Base-by-base conservation (phyloP, 164 flowering plant genomes). In the Pachysandra terminalis region DNA sequence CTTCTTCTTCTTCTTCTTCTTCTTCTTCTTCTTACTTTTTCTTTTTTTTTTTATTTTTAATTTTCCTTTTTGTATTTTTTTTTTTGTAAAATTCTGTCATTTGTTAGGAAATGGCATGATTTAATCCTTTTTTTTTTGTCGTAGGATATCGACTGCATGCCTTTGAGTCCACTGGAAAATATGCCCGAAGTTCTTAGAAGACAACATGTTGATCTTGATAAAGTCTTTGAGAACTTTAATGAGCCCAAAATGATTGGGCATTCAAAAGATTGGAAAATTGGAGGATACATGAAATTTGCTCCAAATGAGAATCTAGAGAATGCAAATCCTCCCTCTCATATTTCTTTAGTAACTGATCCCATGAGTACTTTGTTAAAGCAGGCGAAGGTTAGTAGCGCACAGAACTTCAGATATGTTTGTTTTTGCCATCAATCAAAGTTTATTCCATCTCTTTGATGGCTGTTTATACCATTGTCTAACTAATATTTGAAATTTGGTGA, bases 61-160 rank as follows among this genome's bases (percentile, higher is more conserved):
- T n/a, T n/a, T n/a, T n/a, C n/a, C n/a, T n/a, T n/a, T n/a, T n/a
- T n/a, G n/a, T n/a, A n/a, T n/a, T n/a, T n/a, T n/a, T n/a, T n/a
- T n/a, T n/a, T n/a, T n/a, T n/a, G n/a, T n/a, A n/a, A n/a, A n/a
- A 55, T 55, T 24, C 21, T 59, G 28, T 59, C 53, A 19, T 32
- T 21, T 49, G 9, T 35, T 63, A 58, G 32, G 27, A 25, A 12
- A 53, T 56, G 27, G 52, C 51, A 56, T 23, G 22, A 52, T 53
- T n/a, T 3, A 21, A 7, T 32, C 37, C 26, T 19, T 62, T 55
- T 56, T 59, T 45, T 27, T 69, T 37, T 32, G 14, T 76, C 15
- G 23, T 83, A 86, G 93, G 93, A 88, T 74, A 78, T 83, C 54
- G 90, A 88, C 63, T 88, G 93, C 76, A 88, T 86, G 93, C 93